A percentile compares a stretch with the other conserved stretches of the same genome.
Conservation (phyloP, 768 basidiomycete genomes). For the Mycena rosella region DNA sequence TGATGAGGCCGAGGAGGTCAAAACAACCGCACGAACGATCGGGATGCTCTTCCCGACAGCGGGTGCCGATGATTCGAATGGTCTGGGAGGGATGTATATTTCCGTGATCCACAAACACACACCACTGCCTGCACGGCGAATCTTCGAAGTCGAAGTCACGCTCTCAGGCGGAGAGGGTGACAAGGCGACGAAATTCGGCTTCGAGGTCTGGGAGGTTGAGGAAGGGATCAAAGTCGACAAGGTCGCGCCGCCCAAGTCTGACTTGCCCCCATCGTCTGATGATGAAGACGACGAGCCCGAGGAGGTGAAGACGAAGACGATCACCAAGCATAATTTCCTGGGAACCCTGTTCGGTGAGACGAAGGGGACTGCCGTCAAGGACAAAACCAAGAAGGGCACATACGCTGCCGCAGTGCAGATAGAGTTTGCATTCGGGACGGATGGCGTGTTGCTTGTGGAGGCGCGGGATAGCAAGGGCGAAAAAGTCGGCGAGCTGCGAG, state of each 20-base stretch:
- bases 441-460: constrained; percentile 54
- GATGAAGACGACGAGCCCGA: constrained; percentile 72
- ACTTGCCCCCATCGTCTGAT: constrained; percentile 53
- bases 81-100: constrained; percentile 74
- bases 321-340: constrained; percentile 67
- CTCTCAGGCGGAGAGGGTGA: constrained; percentile 48
- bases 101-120: constrained; percentile 80
- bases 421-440: constrained; percentile 52
- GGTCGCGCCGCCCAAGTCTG: constrained; percentile 59
- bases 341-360: constrained; percentile 58
- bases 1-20: constrained; percentile 57
- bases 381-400: constrained; percentile 57
- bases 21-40: constrained; percentile 72
- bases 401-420: constrained; percentile 66
- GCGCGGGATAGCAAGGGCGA: constrained; percentile 47
- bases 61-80: constrained; percentile 52
- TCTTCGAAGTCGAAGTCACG: constrained; percentile 68
- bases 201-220: constrained; percentile 84
- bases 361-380: constrained; percentile 56
- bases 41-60: constrained; percentile 74
- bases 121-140: constrained; percentile 74
- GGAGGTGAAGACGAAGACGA: constrained; percentile 73
- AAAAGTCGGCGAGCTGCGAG: constrained; percentile 34
- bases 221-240: constrained; percentile 77
- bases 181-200: constrained; percentile 62